Evolutionary conservation across 2,329 filamentous ascomycete species (phyloP), one percentile per base, ranked within the genome.

Genomic region (Fusarium sp.): DNA sequence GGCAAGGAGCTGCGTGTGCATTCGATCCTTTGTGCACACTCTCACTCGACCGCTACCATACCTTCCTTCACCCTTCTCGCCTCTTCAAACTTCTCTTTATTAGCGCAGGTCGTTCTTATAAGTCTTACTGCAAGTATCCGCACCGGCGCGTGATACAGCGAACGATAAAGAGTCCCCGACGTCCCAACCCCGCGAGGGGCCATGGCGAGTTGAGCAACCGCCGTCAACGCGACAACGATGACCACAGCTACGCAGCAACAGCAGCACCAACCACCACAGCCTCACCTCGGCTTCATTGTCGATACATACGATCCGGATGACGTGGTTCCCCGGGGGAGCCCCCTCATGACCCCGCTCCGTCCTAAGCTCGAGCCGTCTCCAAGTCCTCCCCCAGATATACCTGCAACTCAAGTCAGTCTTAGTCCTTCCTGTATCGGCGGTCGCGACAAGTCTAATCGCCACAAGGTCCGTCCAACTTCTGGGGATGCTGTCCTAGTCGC

Each of bases 401-500:
- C 76, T 71, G 59, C 69, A 69, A 68, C 74, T 62, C 76, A 78
- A 79, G 78, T 79, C 72, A 79, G 77, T 79, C 69, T 74, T 55
- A 74, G 69, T 69, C 66, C 74, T 73, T 68, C 60, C 71, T 76
- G 67, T 47, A 59, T 62, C 75, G 74, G 74, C 75, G 71, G 72
- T 84, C 73, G 85, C 86, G 77, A 79, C 78, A 83, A 82, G 77
- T 84, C 83, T 83, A 80, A 82, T 84, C 81, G 80, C 69, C 82
- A 77, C 74, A 88, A 88, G 86, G 80, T 85, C 66, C 83, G 80
- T 70, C 82, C 86, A 43, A 88, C 82, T 73, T 87, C 87, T 76
- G 88, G 87, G 73, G 89, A 92, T 85, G 87, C 84, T 72, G 89
- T 93, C 69, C 84, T 95, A 78, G 85, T 95, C 68, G 80, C 82